Evolutionary conservation across 768 basidiomycete species (phyloP), one percentile per base, ranked within the genome.

Genomic region (Tulasnella sp.): DNA sequence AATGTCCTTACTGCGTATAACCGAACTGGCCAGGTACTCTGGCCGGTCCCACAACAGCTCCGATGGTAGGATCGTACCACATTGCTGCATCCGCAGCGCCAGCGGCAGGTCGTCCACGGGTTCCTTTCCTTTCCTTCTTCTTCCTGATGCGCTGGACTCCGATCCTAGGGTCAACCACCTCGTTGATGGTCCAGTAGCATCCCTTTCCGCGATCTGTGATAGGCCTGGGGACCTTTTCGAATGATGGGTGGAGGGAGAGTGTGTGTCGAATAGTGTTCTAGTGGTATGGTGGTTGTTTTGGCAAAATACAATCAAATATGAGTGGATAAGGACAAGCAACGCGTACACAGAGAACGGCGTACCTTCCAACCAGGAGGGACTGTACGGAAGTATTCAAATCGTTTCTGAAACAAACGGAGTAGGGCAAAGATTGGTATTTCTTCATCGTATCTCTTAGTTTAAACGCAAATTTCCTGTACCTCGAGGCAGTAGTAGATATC

Each of bases 341-440:
- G 54, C 61, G 44, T 55, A 61, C 45, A 56, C 61, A 55, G 42
- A 21, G 17, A 34, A 23, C 41, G 26, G 71, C 83, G 78, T 67
- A 88, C 88, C 77, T 92, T 92, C 89, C 89, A 92, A n/a, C 89
- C 89, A 62, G 83, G 83, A 38, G 88, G 88, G 4, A 89, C 89
- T 27, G 78, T 83, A 71, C 88, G 75, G 74, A 92, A 92, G 70
- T 91, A 92, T 17, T 89, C 89, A 68, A 92, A 92, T 87, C 91
- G 68, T 62, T 51, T 48, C 52, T 63, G 50, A 15, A 44, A 32
- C 9, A 29, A 34, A n/a, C n/a, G n/a, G n/a, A n/a, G n/a, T n/a
- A n/a, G n/a, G n/a, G n/a, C n/a, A n/a, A n/a, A n/a, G n/a, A n/a
- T n/a, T n/a, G n/a, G n/a, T n/a, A n/a, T n/a, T 49, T 50, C 43